A percentile compares a stretch with the other conserved stretches of the same genome.
These are phyloP conservation scores for Zymoseptoria passerinii DNA, from an alignment of 2,329 filamentous ascomycete species.

Conservation along the genomic window DNA sequence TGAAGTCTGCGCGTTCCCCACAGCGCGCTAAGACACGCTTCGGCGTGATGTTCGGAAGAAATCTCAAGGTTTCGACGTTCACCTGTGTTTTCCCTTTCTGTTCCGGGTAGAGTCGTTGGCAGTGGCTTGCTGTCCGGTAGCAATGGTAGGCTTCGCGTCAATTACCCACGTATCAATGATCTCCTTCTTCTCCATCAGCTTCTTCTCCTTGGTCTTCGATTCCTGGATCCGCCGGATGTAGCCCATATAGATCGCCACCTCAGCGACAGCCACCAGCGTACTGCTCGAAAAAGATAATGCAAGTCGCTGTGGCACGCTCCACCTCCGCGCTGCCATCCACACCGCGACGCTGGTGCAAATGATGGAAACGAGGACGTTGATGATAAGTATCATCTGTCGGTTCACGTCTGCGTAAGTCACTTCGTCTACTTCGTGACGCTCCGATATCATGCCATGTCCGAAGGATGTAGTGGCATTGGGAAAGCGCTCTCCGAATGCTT, in stretches of 20 bases:
- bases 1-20: slow-evolving; percentile 2
- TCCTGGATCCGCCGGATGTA: slow-evolving; percentile 65
- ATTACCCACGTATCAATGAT: slow-evolving; percentile 64
- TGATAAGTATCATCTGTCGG: slow-evolving; percentile 72
- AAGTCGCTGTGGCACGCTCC: slow-evolving; percentile 61
- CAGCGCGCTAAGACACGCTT: slow-evolving; percentile 19
- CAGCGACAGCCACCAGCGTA: slow-evolving; percentile 61
- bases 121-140: slow-evolving; percentile 9
- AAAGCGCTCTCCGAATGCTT: slow-evolving; percentile 54
- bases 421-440: slow-evolving; percentile 49
- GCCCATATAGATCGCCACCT: slow-evolving; percentile 68
- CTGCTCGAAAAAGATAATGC: slow-evolving; percentile 64
- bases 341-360: slow-evolving; percentile 68
- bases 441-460: slow-evolving; percentile 30
- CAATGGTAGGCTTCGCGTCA: slow-evolving; percentile 21
- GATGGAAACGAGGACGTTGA: slow-evolving; percentile 85
- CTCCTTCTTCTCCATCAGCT: slow-evolving; percentile 56
- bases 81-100: slow-evolving; percentile 39
- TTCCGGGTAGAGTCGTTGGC: slow-evolving; percentile 28
- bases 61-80: slow-evolving; percentile 11
- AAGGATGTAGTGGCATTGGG: slow-evolving; percentile 46
- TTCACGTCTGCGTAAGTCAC: slow-evolving; percentile 65
- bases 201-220: slow-evolving; percentile 55
- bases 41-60: slow-evolving; percentile 7
- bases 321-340: slow-evolving; percentile 70